phyloP scores from a whole-genome alignment of 441 rosid genomes.

The Capsella rubella region DNA sequence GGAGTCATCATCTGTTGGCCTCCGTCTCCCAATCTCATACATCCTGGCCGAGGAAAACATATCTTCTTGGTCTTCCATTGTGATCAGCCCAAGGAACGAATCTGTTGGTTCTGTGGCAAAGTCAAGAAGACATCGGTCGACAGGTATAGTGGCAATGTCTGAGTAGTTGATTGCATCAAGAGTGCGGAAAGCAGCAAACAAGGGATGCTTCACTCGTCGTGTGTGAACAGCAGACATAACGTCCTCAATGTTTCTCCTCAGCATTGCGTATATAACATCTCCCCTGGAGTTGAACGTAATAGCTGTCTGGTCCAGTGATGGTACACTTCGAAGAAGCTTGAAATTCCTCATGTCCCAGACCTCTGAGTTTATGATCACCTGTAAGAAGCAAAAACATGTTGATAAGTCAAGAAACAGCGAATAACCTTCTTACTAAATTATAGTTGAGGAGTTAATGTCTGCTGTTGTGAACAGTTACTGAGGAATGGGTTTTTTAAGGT shows the following conservation, averaged over 20 bases:
- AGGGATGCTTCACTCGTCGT: slow-evolving; percentile 89
- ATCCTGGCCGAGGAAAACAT: slow-evolving; percentile 95
- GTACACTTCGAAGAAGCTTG: slow-evolving; percentile 90
- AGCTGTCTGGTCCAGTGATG: slow-evolving; percentile 91
- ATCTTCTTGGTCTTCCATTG: slow-evolving; percentile 97
- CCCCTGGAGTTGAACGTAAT: slow-evolving; percentile 90
- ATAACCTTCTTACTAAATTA: not conserved
- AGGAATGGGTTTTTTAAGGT: not conserved
- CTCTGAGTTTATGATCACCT: slow-evolving; percentile 97
- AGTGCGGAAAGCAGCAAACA: slow-evolving; percentile 91
- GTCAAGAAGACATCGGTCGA: slow-evolving; percentile 97
- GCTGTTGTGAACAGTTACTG: not conserved
- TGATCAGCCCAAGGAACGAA: slow-evolving; percentile 87
- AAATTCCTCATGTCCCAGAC: slow-evolving; percentile 95
- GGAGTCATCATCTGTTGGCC: slow-evolving; percentile 96
- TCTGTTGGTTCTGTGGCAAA: slow-evolving; percentile 95
- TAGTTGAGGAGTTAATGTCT: not conserved
- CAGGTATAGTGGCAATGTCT: slow-evolving; percentile 89
- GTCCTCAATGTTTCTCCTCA: slow-evolving; percentile 95
- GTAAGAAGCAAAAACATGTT: slow-evolving; percentile 26
- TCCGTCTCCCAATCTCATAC: slow-evolving; percentile 93
- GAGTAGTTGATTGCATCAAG: slow-evolving; percentile 94
- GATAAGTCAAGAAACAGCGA: slow-evolving; percentile 32
- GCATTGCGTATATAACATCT: slow-evolving; percentile 92
- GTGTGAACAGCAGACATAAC: slow-evolving; percentile 89